Percentiles rank a stretch among this genome's conserved stretches.
Evolutionary conservation across 225 moss, liverwort and hornwort genomes (phyloP).

Genomic region (Rhytidiadelphus loreus): DNA sequence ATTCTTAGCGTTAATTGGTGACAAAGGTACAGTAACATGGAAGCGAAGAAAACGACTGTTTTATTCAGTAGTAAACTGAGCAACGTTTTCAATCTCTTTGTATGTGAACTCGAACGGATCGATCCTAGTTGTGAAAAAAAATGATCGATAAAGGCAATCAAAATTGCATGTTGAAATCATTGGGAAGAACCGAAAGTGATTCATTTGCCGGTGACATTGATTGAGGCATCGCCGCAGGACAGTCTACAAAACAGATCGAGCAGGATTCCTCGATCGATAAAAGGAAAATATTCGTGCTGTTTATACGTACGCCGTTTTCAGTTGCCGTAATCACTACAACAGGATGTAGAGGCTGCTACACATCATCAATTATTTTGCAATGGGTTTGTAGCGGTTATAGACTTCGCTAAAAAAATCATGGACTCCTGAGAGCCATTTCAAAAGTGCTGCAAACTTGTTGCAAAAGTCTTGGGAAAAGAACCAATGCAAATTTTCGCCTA

Average conservation of each 20-base stretch:
- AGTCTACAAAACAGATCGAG: neutral
- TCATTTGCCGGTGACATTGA: neutral
- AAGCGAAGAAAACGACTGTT: neutral
- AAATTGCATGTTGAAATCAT: neutral
- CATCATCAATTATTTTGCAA: too few species aligned
- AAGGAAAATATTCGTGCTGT: neutral
- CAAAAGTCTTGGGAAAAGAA: too few species aligned
- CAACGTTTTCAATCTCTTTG: neutral
- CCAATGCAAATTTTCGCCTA: too few species aligned
- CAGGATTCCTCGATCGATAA: too few species aligned
- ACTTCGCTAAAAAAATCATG: too few species aligned
- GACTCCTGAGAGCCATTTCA: too few species aligned
- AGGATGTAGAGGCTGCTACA: too few species aligned
- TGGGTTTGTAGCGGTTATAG: too few species aligned
- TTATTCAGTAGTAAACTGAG: neutral
- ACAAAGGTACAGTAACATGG: neutral
- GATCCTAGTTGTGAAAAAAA: neutral
- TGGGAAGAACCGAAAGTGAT: neutral
- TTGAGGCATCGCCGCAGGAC: neutral
- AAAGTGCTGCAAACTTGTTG: too few species aligned
- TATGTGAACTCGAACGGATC: neutral
- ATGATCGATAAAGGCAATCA: neutral
- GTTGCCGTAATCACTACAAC: too few species aligned
- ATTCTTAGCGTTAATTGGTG: neutral
- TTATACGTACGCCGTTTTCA: neutral